These are phyloP conservation scores for Lachnellula hyalina DNA, from an alignment of 2,329 filamentous ascomycete genomes.

Conservation along the genomic window DNA sequence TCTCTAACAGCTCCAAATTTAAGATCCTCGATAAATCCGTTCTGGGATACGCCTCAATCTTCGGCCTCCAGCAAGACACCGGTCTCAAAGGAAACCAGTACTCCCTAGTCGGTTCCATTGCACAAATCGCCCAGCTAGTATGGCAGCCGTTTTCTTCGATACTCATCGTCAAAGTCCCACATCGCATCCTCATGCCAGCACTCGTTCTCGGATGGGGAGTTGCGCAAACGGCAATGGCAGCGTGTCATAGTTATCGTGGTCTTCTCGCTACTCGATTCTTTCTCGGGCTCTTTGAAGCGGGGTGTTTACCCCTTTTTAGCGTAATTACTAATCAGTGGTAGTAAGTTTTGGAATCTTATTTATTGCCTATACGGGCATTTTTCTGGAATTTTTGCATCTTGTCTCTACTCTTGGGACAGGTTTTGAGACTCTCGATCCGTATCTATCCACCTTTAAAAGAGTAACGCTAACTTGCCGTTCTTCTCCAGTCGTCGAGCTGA, in stretches of 20 bases:
- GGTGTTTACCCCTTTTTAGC: constrained; percentile 38
- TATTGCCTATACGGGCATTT: no score
- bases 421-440: no score
- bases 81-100: constrained; percentile 48
- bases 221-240: constrained; percentile 43
- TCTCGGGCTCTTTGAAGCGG: constrained; percentile 68
- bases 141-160: constrained; percentile 57
- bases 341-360: no score
- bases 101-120: constrained; percentile 50
- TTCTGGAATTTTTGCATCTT: no score
- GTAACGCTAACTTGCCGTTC: no score
- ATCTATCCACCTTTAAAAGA: no score
- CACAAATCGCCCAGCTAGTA: constrained; percentile 53
- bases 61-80: constrained; percentile 51
- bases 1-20: constrained; percentile 5
- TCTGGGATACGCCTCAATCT: constrained; percentile 52
- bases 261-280: constrained; percentile 79
- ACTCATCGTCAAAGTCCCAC: constrained; percentile 56
- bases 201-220: constrained; percentile 44
- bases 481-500: constrained; percentile 28
- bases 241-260: constrained; percentile 58
- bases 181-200: constrained; percentile 51
- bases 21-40: constrained; percentile 46
- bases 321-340: constrained; percentile 37
- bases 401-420: no score